phyloP scores from a whole-genome alignment of 2,329 filamentous ascomycete genomes.

The Xenosphaeropsis pyriputrescens region DNA sequence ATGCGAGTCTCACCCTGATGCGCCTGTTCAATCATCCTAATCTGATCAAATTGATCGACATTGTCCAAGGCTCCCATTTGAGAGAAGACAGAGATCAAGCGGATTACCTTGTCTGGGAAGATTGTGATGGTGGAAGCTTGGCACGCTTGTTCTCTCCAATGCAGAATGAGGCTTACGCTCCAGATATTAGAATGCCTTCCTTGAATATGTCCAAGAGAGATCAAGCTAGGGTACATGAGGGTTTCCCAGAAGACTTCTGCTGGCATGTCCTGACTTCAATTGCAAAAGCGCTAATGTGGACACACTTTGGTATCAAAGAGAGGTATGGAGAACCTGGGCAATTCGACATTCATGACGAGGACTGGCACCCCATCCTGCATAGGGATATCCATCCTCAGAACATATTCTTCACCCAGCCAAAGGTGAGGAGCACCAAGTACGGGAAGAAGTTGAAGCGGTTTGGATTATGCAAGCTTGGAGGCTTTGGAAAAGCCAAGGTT shows the following conservation, averaged over 20 bases:
- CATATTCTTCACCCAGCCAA: constrained; percentile 33
- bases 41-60: constrained; percentile 14
- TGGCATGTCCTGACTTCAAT: constrained; percentile 38
- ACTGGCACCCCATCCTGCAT: constrained; percentile 38
- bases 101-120: constrained; percentile 32
- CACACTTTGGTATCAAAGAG: constrained; percentile 30
- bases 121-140: constrained; percentile 34
- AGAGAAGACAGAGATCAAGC: constrained; percentile 2
- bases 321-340: constrained; percentile 5
- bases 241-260: constrained; percentile 34
- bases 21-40: constrained; percentile 16
- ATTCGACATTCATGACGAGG: constrained; percentile 13
- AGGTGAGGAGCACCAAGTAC: constrained; percentile 11
- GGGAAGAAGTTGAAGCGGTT: constrained; percentile 25
- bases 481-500: constrained; percentile 23
- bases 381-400: constrained; percentile 29
- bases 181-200: constrained; percentile 11
- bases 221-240: constrained; percentile 2
- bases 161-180: constrained; percentile 9
- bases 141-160: constrained; percentile 21
- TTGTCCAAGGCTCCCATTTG: constrained; percentile 7
- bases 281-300: constrained; percentile 31
- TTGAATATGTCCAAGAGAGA: constrained; percentile 3
- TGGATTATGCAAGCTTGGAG: constrained; percentile 37
- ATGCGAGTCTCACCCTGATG: constrained; percentile 8